Percentiles rank a stretch among this genome's conserved stretches.
phyloP scores from a whole-genome alignment of 306 rosid genomes.

The Luffa aegyptiaca region DNA sequence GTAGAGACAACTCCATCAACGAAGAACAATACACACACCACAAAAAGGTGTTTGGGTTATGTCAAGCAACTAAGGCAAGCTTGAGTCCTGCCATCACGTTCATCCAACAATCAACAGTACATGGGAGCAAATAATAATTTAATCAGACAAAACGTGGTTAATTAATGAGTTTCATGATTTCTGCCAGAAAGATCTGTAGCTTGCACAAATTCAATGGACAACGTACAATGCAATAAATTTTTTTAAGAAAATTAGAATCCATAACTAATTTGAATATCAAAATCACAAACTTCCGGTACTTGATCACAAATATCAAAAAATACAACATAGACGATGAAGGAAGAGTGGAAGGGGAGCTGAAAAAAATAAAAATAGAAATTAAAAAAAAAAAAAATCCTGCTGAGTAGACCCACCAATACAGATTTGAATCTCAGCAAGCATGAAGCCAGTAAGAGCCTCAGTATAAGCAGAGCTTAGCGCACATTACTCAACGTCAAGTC shows the following conservation, averaged over 20 bases:
- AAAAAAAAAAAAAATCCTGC: not conserved
- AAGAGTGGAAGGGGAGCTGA: not conserved
- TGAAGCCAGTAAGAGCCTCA: conserved; percentile 30
- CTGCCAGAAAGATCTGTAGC: not conserved
- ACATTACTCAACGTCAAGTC: conserved; percentile 23
- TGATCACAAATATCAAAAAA: not conserved
- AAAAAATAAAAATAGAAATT: not conserved
- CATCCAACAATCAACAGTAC: conserved; percentile 5
- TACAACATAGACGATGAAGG: not conserved
- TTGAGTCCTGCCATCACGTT: conserved; percentile 1
- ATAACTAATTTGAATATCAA: not conserved
- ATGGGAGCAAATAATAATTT: conserved; percentile 1
- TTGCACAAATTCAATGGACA: not conserved
- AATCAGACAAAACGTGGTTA: not conserved
- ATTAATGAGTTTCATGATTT: not conserved
- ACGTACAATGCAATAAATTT: not conserved
- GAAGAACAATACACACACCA: not conserved
- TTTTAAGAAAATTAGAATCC: not conserved
- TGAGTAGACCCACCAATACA: conserved; percentile 48
- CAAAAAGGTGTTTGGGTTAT: not conserved
- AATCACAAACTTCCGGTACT: conserved; percentile 6
- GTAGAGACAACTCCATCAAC: not conserved
- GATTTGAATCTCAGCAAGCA: conserved; percentile 41
- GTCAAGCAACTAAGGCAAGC: conserved; percentile 5
- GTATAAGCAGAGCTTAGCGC: conserved; percentile 14